Percentiles rank a stretch among this genome's conserved stretches.
These are phyloP conservation scores for Viola odorata DNA, from an alignment of 345 rosid species.

Conservation along the genomic window DNA sequence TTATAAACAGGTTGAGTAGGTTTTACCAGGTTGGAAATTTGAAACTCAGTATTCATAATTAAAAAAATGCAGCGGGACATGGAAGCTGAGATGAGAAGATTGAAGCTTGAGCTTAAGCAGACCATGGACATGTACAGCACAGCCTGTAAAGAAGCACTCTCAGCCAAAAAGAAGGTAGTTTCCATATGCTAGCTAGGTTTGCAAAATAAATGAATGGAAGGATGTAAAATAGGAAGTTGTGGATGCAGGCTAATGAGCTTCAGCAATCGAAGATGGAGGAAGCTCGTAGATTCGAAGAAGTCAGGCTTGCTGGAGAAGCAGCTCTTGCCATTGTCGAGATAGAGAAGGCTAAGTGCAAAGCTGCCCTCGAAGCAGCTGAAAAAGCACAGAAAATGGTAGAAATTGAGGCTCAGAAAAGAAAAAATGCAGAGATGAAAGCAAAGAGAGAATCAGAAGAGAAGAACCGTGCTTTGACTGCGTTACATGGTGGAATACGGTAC, in stretches of 20 bases:
- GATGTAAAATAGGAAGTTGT: background rate
- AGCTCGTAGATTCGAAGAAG: constrained; percentile 61
- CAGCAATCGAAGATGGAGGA: constrained; percentile 64
- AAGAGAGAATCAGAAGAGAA: constrained; percentile 62
- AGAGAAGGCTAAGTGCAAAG: constrained; percentile 84
- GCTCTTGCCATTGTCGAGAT: constrained; percentile 71
- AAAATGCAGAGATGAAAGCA: constrained; percentile 65
- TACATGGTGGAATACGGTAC: constrained; percentile 55
- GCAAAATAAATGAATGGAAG: background rate
- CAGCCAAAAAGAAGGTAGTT: constrained; percentile 62
- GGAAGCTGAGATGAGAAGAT: constrained; percentile 84
- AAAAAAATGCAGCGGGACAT: constrained; percentile 43
- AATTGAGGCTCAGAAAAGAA: constrained; percentile 60
- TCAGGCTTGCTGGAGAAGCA: constrained; percentile 63
- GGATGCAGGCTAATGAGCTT: constrained; percentile 65
- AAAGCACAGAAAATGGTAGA: constrained; percentile 66
- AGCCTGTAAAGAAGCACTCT: constrained; percentile 87
- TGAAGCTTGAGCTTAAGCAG: constrained; percentile 82
- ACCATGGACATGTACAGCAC: constrained; percentile 86
- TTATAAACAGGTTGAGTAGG: background rate
- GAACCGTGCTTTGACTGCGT: constrained; percentile 57
- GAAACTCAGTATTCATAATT: background rate
- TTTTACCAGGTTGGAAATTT: background rate
- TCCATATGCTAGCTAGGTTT: background rate
- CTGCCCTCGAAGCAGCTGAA: constrained; percentile 80